phyloP scores from a whole-genome alignment of 2,329 filamentous ascomycete species.

The Nemania sp. region DNA sequence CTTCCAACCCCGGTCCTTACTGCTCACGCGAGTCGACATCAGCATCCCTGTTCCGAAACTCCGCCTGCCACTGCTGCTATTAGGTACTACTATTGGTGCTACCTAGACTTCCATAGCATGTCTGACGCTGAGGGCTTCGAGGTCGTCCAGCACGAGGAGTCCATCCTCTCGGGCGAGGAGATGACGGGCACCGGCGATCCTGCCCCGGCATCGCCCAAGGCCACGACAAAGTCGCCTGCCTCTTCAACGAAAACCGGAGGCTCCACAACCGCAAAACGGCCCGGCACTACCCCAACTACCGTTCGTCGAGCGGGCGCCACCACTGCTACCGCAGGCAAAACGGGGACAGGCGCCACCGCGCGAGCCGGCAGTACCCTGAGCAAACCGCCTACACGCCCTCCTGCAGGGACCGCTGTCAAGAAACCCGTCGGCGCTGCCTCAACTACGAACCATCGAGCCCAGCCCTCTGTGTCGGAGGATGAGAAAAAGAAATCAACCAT shows the following conservation, averaged over 20 bases:
- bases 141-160: constrained; percentile 59
- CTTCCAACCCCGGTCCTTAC: constrained; percentile 24
- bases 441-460: constrained; percentile 59
- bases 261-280: constrained; percentile 54
- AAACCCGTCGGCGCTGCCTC: constrained; percentile 53
- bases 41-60: neutral
- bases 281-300: constrained; percentile 51
- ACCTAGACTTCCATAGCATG: constrained; percentile 54
- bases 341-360: constrained; percentile 47
- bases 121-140: constrained; percentile 62
- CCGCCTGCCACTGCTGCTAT: constrained; percentile 18
- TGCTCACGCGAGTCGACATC: constrained; percentile 13
- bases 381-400: constrained; percentile 63
- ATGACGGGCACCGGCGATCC: constrained; percentile 46
- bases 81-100: too few relatives aligned
- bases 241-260: constrained; percentile 53
- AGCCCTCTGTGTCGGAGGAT: constrained; percentile 64
- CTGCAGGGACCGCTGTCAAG: constrained; percentile 54
- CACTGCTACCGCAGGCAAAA: constrained; percentile 45
- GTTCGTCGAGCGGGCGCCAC: constrained; percentile 53
- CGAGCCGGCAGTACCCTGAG: constrained; percentile 57
- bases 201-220: constrained; percentile 47
- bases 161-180: constrained; percentile 52
- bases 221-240: constrained; percentile 46
- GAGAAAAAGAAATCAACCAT: constrained; percentile 60